Conservation (phyloP, 1,284 basidiomycete genomes). For the Trichosporon coremiiforme region DNA sequence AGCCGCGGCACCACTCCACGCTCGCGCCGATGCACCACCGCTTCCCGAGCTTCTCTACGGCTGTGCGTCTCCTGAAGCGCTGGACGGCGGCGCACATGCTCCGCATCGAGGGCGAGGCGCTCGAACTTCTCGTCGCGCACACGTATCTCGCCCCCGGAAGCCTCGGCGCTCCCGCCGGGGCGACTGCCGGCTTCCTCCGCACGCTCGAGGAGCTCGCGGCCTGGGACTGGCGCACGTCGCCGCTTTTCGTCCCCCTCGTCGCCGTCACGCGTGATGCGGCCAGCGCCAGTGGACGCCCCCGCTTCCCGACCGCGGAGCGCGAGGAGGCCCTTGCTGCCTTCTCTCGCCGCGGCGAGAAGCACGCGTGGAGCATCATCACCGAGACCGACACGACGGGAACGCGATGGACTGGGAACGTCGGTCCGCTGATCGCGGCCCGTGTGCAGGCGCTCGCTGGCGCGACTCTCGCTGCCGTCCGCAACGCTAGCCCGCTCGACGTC, state of each 20-base stretch:
- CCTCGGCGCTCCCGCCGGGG: conserved; percentile 56
- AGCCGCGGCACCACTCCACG: conserved; percentile 81
- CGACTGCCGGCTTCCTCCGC: conserved; percentile 71
- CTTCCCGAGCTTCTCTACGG: conserved; percentile 76
- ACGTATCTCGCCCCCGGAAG: conserved; percentile 59
- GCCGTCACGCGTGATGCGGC: conserved; percentile 45
- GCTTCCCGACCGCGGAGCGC: conserved; percentile 60
- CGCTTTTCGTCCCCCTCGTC: conserved; percentile 58
- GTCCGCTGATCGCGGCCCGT: conserved; percentile 69
- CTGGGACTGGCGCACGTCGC: conserved; percentile 73
- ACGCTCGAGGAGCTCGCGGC: conserved; percentile 73
- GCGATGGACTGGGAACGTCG: conserved; percentile 71
- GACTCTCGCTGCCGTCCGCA: conserved; percentile 60
- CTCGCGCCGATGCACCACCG: conserved; percentile 78
- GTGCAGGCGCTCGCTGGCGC: conserved; percentile 72
- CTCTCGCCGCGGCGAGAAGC: conserved; percentile 48
- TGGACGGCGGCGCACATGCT: conserved; percentile 94
- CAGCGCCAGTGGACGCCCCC: conserved; percentile 33
- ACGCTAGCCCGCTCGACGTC: conserved; percentile 41
- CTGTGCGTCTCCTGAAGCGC: conserved; percentile 83
- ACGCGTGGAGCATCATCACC: conserved; percentile 76
- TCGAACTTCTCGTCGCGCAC: conserved; percentile 79
- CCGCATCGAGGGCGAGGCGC: conserved; percentile 64
- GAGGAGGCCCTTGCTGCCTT: conserved; percentile 64
- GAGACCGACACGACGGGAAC: conserved; percentile 73